Percentiles rank a stretch among this genome's conserved stretches.
Evolutionary conservation across 768 basidiomycete genomes (phyloP).

Genomic region (Kwoniella pini): DNA sequence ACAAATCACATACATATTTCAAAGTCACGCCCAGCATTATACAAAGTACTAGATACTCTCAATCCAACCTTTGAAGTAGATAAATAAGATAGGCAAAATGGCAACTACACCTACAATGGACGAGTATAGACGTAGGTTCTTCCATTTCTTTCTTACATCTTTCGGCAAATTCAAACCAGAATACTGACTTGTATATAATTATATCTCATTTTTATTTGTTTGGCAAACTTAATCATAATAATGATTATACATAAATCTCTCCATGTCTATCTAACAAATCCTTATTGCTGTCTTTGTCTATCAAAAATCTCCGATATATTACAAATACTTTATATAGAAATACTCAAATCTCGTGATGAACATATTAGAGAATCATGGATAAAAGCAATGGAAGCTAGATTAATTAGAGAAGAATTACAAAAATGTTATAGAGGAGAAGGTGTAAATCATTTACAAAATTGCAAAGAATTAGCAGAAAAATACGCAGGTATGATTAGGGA

Average conservation of each 20-base stretch:
- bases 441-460: constrained; percentile 86
- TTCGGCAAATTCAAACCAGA: not conserved
- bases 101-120: constrained; percentile 33
- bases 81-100: constrained; percentile 17
- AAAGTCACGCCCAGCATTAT: no score
- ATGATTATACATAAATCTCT: no score
- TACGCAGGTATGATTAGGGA: constrained; percentile 76
- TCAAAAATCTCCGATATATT: no score
- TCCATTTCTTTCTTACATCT: not conserved
- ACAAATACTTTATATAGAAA: constrained; percentile 3
- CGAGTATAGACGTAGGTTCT: constrained; percentile 33
- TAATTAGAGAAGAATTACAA: constrained; percentile 82
- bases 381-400: constrained; percentile 84
- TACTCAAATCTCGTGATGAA: constrained; percentile 61
- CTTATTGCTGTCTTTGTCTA: no score
- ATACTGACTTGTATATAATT: not conserved
- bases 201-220: no score
- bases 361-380: constrained; percentile 90
- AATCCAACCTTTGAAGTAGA: no score
- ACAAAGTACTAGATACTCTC: no score
- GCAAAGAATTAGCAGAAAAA: constrained; percentile 79
- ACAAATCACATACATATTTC: no score
- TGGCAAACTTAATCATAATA: no score
- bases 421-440: constrained; percentile 90
- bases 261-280: no score